These are phyloP conservation scores for Naganishia cerealis DNA, from an alignment of 1,284 basidiomycete species.

Conservation along the genomic window DNA sequence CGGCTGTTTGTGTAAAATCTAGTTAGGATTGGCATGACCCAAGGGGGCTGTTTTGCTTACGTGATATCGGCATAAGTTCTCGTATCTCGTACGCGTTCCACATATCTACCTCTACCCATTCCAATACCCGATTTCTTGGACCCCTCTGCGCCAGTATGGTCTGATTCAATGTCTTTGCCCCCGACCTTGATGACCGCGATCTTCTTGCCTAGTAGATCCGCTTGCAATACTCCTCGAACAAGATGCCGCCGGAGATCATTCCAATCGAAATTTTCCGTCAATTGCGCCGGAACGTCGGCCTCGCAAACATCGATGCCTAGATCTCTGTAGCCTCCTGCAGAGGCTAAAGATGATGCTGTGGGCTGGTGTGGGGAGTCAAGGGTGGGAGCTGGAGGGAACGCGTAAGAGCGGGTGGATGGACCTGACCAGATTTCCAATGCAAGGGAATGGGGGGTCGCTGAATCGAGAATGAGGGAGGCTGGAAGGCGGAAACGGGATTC, in stretches of 20 bases:
- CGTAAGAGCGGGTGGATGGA: constrained; percentile 62
- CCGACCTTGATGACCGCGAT: constrained; percentile 84
- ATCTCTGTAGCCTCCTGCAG: constrained; percentile 47
- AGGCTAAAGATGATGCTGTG: constrained; percentile 34
- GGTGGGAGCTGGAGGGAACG: constrained; percentile 26
- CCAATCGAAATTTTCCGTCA: constrained; percentile 99
- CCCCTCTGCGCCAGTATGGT: constrained; percentile 19
- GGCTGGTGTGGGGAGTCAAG: constrained; percentile 18
- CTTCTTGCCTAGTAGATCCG: constrained; percentile 91
- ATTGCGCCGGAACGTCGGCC: constrained; percentile 75
- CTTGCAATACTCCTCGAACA: constrained; percentile 92
- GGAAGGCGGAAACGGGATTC: constrained; percentile 50
- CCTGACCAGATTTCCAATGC: constrained; percentile 87
- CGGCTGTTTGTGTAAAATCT: constrained; percentile 60
- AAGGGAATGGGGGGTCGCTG: constrained; percentile 54
- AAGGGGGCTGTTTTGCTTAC: constrained; percentile 51
- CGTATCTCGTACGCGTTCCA: constrained; percentile 83
- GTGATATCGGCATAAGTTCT: constrained; percentile 84
- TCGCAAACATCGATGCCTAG: constrained; percentile 58
- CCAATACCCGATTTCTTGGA: constrained; percentile 34
- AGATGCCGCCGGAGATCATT: constrained; percentile 87
- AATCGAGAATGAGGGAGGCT: constrained; percentile 54
- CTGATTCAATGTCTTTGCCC: constrained; percentile 29
- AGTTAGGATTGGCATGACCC: not conserved
- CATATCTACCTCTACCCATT: constrained; percentile 66